Base-by-base conservation (phyloP, 352 stramenopile genomes). In the Phytophthora lateralis region DNA sequence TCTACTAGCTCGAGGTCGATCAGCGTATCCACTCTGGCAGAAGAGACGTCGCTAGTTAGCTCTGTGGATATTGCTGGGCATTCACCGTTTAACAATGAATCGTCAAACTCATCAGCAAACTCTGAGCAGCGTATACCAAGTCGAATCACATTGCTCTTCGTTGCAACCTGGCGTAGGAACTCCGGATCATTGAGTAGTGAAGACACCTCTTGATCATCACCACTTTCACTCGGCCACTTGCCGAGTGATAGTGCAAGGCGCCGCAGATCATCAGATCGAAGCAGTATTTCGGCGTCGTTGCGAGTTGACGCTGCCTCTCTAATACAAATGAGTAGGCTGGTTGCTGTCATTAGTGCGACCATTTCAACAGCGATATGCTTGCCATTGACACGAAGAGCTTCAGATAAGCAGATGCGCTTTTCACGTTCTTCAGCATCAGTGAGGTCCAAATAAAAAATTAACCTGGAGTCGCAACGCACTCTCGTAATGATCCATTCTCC, bases 401-500 rank as follows among this genome's bases (percentile, higher is more conserved):
- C 53, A 0, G 41, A 66, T 26, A 71, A 82, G 20, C 62, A 63
- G 20, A 50, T 18, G 2, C 46, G 29, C 8, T 42, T 71, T 5
- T 63, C 44, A 11, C 43, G 39, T 11, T 35, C 52, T 18, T 54
- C n/a, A 18, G 34, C 7, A 42, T 75, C 61, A 0, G 60, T 59
- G 0, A 80, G 29, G 53, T 76, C 63, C 26, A 82, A n/a, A 10
- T 60, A 77, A 45, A 69, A 76, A 0, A 2, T 45, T 26, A 46
- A 37, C 6, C 27, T 56, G 7, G 41, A 63, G 43, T 79, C 67
- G 11, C 62, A 60, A 0, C 45, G 35, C 1, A 82, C 60, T 48
- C 58, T 69, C 3, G 57, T 68, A 14, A 79, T 56, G 17, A 82
- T 26, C 75, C 75, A 85, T 7, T 63, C 41, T 6, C 68, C 63